Base-by-base conservation (phyloP, 257 asterid species). In the Schizonepeta tenuifolia region DNA sequence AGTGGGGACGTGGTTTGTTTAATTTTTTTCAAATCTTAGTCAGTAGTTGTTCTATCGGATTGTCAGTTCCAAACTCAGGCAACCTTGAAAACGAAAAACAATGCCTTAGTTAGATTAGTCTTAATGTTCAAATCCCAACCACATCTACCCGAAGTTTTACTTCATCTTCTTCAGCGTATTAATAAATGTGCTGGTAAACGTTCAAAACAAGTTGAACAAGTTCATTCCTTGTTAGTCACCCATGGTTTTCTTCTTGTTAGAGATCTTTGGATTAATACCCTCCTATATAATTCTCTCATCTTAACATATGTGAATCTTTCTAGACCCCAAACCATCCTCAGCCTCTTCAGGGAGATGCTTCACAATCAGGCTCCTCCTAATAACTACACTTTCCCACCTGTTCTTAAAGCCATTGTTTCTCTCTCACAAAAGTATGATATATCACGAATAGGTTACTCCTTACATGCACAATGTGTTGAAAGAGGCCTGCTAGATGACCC, bases 301-400 rank as follows among this genome's bases (percentile, higher is more conserved):
- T 82, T 93, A 75, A 77, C 83, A 31, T 87, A 89, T 83, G 83
- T 88, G 69, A 75, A 55, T 65, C 69, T 86, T 62, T 72, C 75
- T 11, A 86, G 72, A 24, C 89, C 98, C 12, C 69, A 65, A 22
- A 74, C 77, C 18, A 80, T 87, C 73, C 71, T 89, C 54, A 4
- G 76, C 57, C 91, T 94, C 77, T 90, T 80, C 85, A 62, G 78
- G 46, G 79, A 83, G 70, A 94, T 91, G 98, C 96, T 90, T 79
- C 69, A 59, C 61, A 86, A 88, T 67, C 66, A 60, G 60, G 96
- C 96, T 41, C 84, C 82, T 33, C 98, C 96, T 17, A 93, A 90
- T 70, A 83, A 84, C 63, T 94, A 87, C 80, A 90, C 96, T 31
- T 86, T 94, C 80, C 97, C 96, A 61, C 86, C 91, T 47, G 74